Evolutionary conservation across 768 basidiomycete species (phyloP), one percentile per base, ranked within the genome.

Genomic region (Rickenella mellea): DNA sequence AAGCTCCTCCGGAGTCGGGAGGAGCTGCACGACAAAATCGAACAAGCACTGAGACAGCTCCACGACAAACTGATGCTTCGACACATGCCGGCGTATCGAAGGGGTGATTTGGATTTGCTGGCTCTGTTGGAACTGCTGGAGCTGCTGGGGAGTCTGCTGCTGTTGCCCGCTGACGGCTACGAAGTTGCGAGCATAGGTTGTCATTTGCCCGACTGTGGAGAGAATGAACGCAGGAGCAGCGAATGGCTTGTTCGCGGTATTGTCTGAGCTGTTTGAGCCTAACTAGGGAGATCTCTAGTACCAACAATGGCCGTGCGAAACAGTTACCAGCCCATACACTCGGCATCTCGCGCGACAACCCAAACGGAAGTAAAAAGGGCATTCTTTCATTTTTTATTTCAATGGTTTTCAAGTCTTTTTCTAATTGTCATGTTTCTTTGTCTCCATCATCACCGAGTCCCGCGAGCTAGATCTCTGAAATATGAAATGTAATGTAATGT

Each of bases 11-110:
- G 76, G 62, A 2, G 90, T 90, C 3, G 92, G 92, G 14, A 96
- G 73, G 39, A 93, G 75, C 62, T 92, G 91, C 48, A 93, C 75
- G 44, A 94, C 90, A 61, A 93, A 96, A 64, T 92, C 84, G 68
- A 88, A 89, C 48, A 94, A 77, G 52, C 83, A 89, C 55, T 88
- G 84, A 10, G 90, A 91, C 53, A 94, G 80, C 56, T 91, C 87
- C 21, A 69, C 65, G 50, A 76, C 68, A 70, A 88, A 85, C 43
- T 76, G 77, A 55, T 81, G 77, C 53, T 74, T 65, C 7, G 69
- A 68, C 39, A 54, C 51, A 44, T 65, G 62, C 43, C 24, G 33
- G 33, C 4, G 19, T n/a, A n/a, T n/a, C n/a, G n/a, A n/a, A n/a
- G n/a, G n/a, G n/a, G n/a, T n/a, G n/a, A n/a, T n/a, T n/a, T n/a